phyloP scores from a whole-genome alignment of 805 yeast species.

The Pichia phayaonensis region DNA sequence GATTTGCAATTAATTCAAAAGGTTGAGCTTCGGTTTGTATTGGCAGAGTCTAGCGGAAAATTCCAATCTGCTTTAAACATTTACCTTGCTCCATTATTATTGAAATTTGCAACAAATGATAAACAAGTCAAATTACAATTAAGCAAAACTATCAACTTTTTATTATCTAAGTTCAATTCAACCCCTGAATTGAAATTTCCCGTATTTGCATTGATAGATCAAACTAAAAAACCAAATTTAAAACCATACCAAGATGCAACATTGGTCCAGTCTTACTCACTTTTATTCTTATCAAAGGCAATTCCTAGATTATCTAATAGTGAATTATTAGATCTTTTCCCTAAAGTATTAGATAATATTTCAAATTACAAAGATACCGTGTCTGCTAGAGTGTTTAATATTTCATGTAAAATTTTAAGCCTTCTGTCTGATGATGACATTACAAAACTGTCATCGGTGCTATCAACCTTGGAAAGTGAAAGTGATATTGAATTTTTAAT shows the following conservation, averaged over 20 bases:
- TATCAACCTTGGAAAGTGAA: conserved; percentile 32
- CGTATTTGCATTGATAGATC: conserved; percentile 49
- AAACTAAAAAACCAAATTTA: conserved; percentile 50
- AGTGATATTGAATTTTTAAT: conserved; percentile 34
- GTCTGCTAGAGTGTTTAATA: conserved; percentile 53
- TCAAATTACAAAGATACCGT: conserved; percentile 25
- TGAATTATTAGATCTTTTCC: conserved; percentile 37
- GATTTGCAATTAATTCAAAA: conserved; percentile 61
- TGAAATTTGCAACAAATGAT: conserved; percentile 71
- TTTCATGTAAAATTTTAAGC: conserved; percentile 46
- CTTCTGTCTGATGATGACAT: not conserved
- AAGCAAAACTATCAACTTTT: conserved; percentile 50
- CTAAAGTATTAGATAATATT: conserved; percentile 41
- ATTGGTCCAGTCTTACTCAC: conserved; percentile 51
- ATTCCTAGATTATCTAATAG: conserved; percentile 41
- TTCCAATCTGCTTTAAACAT: conserved; percentile 51
- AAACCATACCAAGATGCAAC: conserved; percentile 36
- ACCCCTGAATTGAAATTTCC: conserved; percentile 55
- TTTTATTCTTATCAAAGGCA: conserved; percentile 63
- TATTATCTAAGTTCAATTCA: conserved; percentile 59
- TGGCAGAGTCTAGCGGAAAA: conserved; percentile 61
- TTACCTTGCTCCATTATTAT: conserved; percentile 68
- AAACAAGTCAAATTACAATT: conserved; percentile 60
- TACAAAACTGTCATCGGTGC: conserved; percentile 31
- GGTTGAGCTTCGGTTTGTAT: conserved; percentile 75